Percentiles rank a stretch among this genome's conserved stretches.
These are phyloP conservation scores for Chlorella sorokiniana DNA, from an alignment of 139 green algal species.

Conservation along the genomic window DNA sequence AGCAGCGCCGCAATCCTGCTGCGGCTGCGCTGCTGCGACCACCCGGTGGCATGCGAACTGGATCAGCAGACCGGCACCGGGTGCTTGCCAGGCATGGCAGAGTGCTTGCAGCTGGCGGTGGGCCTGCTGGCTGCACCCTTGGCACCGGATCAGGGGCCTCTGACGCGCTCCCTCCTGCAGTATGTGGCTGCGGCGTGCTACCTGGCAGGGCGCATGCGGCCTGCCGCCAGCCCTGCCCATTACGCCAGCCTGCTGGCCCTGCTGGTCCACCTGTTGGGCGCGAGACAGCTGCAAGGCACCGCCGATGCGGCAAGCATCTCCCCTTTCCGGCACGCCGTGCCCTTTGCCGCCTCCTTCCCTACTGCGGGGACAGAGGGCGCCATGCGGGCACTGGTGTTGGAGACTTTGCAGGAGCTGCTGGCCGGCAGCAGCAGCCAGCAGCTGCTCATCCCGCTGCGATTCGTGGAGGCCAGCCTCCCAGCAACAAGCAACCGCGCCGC, in stretches of 20 bases:
- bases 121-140: neutral
- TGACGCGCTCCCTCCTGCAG: neutral
- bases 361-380: neutral
- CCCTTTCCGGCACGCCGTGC: conserved; percentile 11
- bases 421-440: conserved; percentile 39
- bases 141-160: neutral
- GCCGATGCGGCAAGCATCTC: neutral
- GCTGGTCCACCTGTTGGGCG: conserved; percentile 19
- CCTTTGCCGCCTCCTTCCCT: conserved; percentile 38
- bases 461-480: conserved; percentile 13
- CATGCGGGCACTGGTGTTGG: neutral
- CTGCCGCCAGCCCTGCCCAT: conserved; percentile 19
- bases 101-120: neutral
- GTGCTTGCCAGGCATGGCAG: neutral
- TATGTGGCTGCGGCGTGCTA: conserved; percentile 19
- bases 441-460: conserved; percentile 31
- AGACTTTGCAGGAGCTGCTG: conserved; percentile 23
- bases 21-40: conserved; percentile 20
- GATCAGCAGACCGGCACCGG: neutral
- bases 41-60: neutral
- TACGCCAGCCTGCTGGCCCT: conserved; percentile 28
- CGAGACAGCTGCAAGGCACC: neutral
- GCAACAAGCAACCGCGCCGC: neutral
- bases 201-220: conserved; percentile 10
- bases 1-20: conserved; percentile 3